Evolutionary conservation across 2,329 filamentous ascomycete species (phyloP).

Genomic region (Neopestalotiopsis sp.): DNA sequence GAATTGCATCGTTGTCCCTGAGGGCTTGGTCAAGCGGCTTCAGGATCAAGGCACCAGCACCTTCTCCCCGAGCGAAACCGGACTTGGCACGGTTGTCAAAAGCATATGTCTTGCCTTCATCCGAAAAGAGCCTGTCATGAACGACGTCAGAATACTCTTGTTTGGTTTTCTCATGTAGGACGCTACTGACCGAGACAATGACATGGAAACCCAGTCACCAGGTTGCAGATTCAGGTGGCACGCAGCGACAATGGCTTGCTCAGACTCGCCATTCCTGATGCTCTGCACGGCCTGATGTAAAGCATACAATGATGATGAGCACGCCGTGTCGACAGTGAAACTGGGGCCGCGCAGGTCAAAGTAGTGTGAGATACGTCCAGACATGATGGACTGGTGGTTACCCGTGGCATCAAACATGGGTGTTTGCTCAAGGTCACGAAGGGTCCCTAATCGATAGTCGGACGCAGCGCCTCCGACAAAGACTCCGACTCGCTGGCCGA

Average conservation of each 20-base stretch:
- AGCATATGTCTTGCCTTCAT: slow-evolving; percentile 24
- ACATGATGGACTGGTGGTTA: slow-evolving; percentile 41
- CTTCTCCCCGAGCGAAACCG: slow-evolving; percentile 42
- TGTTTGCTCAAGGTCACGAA: slow-evolving; percentile 22
- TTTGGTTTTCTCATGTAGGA: too few relatives aligned
- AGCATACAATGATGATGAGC: slow-evolving; percentile 45
- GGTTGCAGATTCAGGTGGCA: slow-evolving; percentile 25
- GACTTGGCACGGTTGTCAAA: slow-evolving; percentile 37
- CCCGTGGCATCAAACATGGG: slow-evolving; percentile 29
- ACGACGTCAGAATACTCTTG: too few relatives aligned
- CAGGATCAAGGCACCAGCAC: slow-evolving; percentile 37
- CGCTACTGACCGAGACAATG: slow-evolving; percentile 7
- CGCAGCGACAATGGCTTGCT: slow-evolving; percentile 25
- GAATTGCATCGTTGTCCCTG: slow-evolving; percentile 39
- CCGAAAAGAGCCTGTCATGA: slow-evolving; percentile 12
- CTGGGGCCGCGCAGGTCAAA: slow-evolving; percentile 45
- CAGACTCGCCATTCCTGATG: slow-evolving; percentile 34
- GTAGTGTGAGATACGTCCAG: slow-evolving; percentile 34
- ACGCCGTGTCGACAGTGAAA: slow-evolving; percentile 52
- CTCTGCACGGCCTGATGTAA: slow-evolving; percentile 37
- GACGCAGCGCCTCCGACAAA: slow-evolving; percentile 21
- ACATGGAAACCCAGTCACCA: slow-evolving; percentile 33
- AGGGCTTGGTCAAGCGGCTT: slow-evolving; percentile 40
- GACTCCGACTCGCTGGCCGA: slow-evolving; percentile 22
- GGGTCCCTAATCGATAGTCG: slow-evolving; percentile 22